Conservation (phyloP, 352 stramenopile genomes). For the Globisporangium canariense region DNA sequence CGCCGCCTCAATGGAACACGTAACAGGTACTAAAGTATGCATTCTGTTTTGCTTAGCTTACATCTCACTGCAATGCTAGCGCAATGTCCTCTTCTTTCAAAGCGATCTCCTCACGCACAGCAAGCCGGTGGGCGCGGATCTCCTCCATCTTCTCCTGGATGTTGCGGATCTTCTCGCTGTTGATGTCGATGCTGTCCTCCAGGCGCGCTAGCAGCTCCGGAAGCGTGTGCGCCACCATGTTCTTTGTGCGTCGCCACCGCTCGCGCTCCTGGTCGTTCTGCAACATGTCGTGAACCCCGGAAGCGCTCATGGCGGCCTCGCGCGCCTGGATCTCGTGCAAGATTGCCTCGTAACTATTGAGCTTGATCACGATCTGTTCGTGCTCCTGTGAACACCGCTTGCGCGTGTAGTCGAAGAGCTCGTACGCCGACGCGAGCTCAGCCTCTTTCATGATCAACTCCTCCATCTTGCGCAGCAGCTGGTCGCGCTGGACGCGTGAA, state of each 20-base stretch:
- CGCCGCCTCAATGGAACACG: neutral
- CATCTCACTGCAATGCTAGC: conserved; percentile 30
- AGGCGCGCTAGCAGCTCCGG: conserved; percentile 48
- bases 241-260: conserved; percentile 43
- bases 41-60: neutral
- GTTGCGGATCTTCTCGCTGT: conserved; percentile 54
- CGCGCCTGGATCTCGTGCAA: conserved; percentile 28
- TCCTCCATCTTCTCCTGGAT: conserved; percentile 58
- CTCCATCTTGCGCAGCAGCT: conserved; percentile 61
- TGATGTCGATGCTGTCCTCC: conserved; percentile 63
- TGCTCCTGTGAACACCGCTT: conserved; percentile 40
- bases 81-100: conserved; percentile 60
- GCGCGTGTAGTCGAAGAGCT: conserved; percentile 57
- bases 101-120: conserved; percentile 57
- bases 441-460: conserved; percentile 58
- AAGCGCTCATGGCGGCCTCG: conserved; percentile 11
- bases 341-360: conserved; percentile 42
- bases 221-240: conserved; percentile 50
- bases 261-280: conserved; percentile 31
- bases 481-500: conserved; percentile 42
- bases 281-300: conserved; percentile 23
- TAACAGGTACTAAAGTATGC: neutral
- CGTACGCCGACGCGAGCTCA: conserved; percentile 51
- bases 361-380: conserved; percentile 41
- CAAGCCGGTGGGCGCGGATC: conserved; percentile 42